Base-by-base conservation (phyloP, 2,329 filamentous ascomycete genomes). In the Samsoniella hepiali region DNA sequence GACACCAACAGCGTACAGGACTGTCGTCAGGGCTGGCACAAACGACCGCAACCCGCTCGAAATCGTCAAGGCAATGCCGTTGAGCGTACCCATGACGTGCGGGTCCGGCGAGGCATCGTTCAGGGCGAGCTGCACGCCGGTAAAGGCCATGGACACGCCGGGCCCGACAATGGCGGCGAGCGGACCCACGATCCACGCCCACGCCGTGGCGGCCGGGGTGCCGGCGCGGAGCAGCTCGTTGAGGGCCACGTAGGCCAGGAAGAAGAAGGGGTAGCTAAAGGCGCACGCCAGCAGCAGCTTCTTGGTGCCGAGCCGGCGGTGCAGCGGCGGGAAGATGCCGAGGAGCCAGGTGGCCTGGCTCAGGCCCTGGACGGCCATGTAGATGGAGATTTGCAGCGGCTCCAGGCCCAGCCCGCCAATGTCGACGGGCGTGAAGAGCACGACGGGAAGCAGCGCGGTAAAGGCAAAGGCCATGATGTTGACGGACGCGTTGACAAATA, bases 341-440 rank as follows among this genome's bases (percentile, higher is more conserved):
- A 94, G 79, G 2, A 92, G 82, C 90, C 90, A 94, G 7, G 84
- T 63, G 1, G 89, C 85, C 73, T 94, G 91, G 4, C 84, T 81
- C 17, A 84, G 75, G 13, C 91, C 91, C 29, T 81, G 83, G 1
- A 88, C 63, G 1, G 81, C 85, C 76, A 94, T 83, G 75, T 88
- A 84, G 2, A 86, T 68, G 1, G 88, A 88, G 66, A 93, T 94
- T 59, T 85, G 81, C 4, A 83, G 71, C 0, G 88, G 78, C 0
- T 79, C 75, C 72, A 93, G 88, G 3, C 81, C 84, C 55, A 87
- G 82, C 0, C 91, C 91, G 40, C 91, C 91, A 0, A 88, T 79
- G 0, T 71, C 6, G 6, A 89, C 69, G 3, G 81, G 78, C 0
- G 88, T 91, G 74, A 83, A 93, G 76, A 86, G 86, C 71, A 88